phyloP scores from a whole-genome alignment of 345 rosid species.

The Schrenkiella parvula region DNA sequence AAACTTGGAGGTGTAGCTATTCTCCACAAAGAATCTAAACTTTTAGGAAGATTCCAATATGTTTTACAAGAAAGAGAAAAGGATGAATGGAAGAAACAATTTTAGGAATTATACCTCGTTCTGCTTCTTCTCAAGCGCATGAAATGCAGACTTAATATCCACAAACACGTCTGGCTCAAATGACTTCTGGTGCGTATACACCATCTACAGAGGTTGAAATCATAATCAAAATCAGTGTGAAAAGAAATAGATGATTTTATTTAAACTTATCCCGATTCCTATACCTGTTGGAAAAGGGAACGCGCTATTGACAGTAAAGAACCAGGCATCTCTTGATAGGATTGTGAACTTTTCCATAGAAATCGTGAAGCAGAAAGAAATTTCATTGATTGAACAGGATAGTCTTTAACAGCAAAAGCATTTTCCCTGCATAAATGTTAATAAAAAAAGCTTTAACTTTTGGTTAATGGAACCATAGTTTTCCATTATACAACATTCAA shows the following conservation, averaged over 20 bases:
- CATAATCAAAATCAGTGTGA: neutral
- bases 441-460: neutral
- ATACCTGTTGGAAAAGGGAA: slow-evolving; percentile 66
- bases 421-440: slow-evolving; percentile 42
- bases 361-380: slow-evolving; percentile 50
- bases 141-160: slow-evolving; percentile 49
- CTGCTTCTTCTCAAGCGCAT: slow-evolving; percentile 35
- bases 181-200: slow-evolving; percentile 60
- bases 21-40: neutral
- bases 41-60: neutral
- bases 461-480: neutral
- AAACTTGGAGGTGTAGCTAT: slow-evolving; percentile 10
- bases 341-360: slow-evolving; percentile 51
- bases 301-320: slow-evolving; percentile 57
- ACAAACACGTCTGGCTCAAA: slow-evolving; percentile 56
- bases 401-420: slow-evolving; percentile 52
- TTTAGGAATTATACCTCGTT: slow-evolving; percentile 40
- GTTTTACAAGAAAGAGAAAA: slow-evolving; percentile 12
- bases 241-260: slow-evolving; percentile 3
- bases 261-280: slow-evolving; percentile 5
- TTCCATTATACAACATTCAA: slow-evolving; percentile 8
- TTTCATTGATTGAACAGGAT: slow-evolving; percentile 41
- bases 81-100: neutral
- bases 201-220: slow-evolving; percentile 48
- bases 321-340: slow-evolving; percentile 33